Base-by-base conservation (phyloP, 495 filamentous ascomycete species). In the Penicillium herquei region DNA sequence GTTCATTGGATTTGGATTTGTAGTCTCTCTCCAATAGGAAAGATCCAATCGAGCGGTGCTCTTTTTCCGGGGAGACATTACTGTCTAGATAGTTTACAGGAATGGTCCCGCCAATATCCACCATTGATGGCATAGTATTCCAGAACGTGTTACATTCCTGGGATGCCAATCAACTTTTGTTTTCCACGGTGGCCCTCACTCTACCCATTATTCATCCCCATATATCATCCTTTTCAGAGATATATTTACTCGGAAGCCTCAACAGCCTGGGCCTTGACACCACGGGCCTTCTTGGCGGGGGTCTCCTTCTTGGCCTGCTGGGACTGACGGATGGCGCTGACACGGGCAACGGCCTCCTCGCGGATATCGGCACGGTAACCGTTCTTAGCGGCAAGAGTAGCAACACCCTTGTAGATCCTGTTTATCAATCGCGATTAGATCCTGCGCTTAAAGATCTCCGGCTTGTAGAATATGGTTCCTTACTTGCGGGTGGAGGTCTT, bases 391-490 rank as follows among this genome's bases (percentile, higher is more conserved):
- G 87, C 87, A 70, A 77, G 77, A 78, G 78, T 85, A 70, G 87
- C 92, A 67, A 98, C 85, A 61, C 81, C 78, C 78, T 86, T 89
- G 84, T 90, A 97, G 75, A 89, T 90, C 81, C 93, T 97, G 67
- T 49, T 26, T 26, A 26, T 26, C 21, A 17, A 34, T 26, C 8
- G 32, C 31, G 39, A 50, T 71, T 55, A 72, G 63, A 49, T 50
- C 39, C 14, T 26, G 21, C 4, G 1, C 1, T 26, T 4, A 4
- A 26, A 26, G 21, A 26, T 26, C 1, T 4, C 4, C 2, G 21
- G 21, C 30, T 1, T 18, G 18, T 45, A 37, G 39, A 8, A 35
- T 16, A 16, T 13, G 49, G 37, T 54, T 56, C 39, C 89, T 82
- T 75, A 95, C 90, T 92, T 92, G 76, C 90, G 85, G 61, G 79